phyloP scores from a whole-genome alignment of 352 stramenopile species.

The Pythium phragmiticola region DNA sequence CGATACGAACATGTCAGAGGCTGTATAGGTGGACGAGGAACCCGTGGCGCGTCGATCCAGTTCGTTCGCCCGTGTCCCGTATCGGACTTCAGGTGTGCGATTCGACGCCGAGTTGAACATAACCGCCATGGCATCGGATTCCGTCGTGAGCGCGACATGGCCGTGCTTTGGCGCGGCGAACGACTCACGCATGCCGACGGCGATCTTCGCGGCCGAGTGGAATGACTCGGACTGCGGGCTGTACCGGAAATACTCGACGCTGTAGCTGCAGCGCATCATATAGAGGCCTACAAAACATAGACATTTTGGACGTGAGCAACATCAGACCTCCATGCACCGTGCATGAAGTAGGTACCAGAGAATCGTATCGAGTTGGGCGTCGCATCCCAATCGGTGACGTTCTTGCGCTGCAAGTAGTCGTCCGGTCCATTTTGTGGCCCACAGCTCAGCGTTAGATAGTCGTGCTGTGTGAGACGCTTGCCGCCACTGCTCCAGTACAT shows the following conservation, averaged over 20 bases:
- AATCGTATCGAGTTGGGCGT: constrained; percentile 52
- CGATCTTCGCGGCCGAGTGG: constrained; percentile 33
- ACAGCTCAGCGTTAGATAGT: constrained; percentile 72
- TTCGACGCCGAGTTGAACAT: constrained; percentile 73
- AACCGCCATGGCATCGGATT: constrained; percentile 52
- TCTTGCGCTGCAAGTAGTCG: constrained; percentile 46
- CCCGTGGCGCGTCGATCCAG: constrained; percentile 32
- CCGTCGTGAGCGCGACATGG: constrained; percentile 59
- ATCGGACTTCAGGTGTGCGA: constrained; percentile 42
- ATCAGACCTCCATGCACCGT: background rate
- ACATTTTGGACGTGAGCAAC: background rate
- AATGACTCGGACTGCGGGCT: constrained; percentile 22
- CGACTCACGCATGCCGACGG: constrained; percentile 47
- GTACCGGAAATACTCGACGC: constrained; percentile 55
- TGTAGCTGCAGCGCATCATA: constrained; percentile 77
- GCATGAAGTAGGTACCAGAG: constrained; percentile 21
- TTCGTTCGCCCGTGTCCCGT: constrained; percentile 30
- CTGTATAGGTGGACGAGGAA: constrained; percentile 52
- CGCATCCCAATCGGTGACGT: constrained; percentile 34
- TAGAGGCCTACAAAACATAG: constrained; percentile 31
- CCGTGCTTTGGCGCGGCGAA: constrained; percentile 67
- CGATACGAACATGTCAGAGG: constrained; percentile 49
- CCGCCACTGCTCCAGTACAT: constrained; percentile 38
- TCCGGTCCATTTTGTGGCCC: constrained; percentile 42
- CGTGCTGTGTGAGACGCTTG: constrained; percentile 22